Base-by-base conservation (phyloP, 768 basidiomycete genomes). In the Hygrocybe punicea region DNA sequence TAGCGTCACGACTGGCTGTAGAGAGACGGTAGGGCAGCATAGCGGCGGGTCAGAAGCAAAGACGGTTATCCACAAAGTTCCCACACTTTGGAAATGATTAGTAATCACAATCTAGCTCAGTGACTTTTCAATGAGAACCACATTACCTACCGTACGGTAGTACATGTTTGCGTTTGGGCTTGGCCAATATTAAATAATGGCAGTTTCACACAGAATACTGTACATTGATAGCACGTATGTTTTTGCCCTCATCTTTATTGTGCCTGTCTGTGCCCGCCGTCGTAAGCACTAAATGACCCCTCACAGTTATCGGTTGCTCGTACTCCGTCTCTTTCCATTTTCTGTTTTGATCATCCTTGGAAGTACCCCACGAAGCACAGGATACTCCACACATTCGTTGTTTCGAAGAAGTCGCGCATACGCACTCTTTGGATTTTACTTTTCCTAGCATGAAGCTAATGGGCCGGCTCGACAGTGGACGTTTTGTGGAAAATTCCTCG, bases 1-100 rank as follows among this genome's bases (percentile, higher is more conserved):
- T 71, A 45, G 68, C 68, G 48, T 59, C 47, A 19, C 64, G 59
- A 29, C 63, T 58, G n/a, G 60, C 58, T 24, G 59, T 53, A 29
- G 69, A 61, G 4, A 68, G 54, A 62, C 59, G 63, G 54, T 67
- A 68, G 37, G 70, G 63, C 39, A 64, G 62, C 72, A 73, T 72
- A 14, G 6, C 24, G 10, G 13, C 19, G 21, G 25, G 36, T 6
- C n/a, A 29, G n/a, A n/a, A n/a, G n/a, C n/a, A n/a, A n/a, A n/a
- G n/a, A n/a, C n/a, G n/a, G n/a, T n/a, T n/a, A n/a, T n/a, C n/a
- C n/a, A n/a, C n/a, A n/a, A n/a, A n/a, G n/a, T n/a, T n/a, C n/a
- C n/a, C n/a, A n/a, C n/a, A n/a, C n/a, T n/a, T n/a, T n/a, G n/a
- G n/a, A n/a, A n/a, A n/a, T n/a, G n/a, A n/a, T n/a, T n/a, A n/a